A percentile compares a stretch with the other conserved stretches of the same genome.
Evolutionary conservation across 2,329 filamentous ascomycete species (phyloP).

Genomic region (Neopestalotiopsis clavispora): DNA sequence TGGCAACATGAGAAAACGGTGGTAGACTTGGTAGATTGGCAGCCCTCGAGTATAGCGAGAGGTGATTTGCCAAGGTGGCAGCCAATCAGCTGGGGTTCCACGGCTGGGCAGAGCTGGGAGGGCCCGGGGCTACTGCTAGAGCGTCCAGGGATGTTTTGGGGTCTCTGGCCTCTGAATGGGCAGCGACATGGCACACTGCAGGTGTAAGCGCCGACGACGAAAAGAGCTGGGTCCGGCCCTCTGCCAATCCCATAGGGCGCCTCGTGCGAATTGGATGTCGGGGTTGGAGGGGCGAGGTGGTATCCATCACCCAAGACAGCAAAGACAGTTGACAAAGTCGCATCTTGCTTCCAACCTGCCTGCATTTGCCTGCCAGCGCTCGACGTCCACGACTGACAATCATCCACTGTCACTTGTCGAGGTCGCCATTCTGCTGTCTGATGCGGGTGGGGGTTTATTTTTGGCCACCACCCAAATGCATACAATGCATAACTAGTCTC

Average conservation of each 20-base stretch:
- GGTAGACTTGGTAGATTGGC: background rate
- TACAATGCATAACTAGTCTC: background rate
- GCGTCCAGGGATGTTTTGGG: constrained; percentile 19
- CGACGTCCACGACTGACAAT: background rate
- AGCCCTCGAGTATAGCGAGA: constrained; percentile 23
- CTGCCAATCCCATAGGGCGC: constrained; percentile 14
- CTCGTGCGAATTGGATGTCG: background rate
- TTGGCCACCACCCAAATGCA: constrained; percentile 4
- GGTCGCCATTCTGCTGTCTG: background rate
- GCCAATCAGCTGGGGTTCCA: constrained; percentile 31
- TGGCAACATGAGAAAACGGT: constrained; percentile 22
- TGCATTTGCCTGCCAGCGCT: background rate
- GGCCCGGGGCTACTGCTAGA: constrained; percentile 20
- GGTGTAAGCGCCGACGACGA: constrained; percentile 18
- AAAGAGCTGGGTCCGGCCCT: constrained; percentile 1
- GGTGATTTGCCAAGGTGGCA: constrained; percentile 31
- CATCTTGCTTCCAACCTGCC: background rate
- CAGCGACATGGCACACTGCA: constrained; percentile 13
- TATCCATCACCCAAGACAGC: background rate
- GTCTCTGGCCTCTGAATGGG: constrained; percentile 17
- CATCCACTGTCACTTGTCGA: too few relatives aligned
- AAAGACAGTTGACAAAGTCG: background rate
- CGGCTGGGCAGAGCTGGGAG: constrained; percentile 22
- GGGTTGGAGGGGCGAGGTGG: background rate
- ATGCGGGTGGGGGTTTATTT: background rate